Evolutionary conservation across 345 rosid genomes (phyloP).

Genomic region (Citrus cavaleriei): DNA sequence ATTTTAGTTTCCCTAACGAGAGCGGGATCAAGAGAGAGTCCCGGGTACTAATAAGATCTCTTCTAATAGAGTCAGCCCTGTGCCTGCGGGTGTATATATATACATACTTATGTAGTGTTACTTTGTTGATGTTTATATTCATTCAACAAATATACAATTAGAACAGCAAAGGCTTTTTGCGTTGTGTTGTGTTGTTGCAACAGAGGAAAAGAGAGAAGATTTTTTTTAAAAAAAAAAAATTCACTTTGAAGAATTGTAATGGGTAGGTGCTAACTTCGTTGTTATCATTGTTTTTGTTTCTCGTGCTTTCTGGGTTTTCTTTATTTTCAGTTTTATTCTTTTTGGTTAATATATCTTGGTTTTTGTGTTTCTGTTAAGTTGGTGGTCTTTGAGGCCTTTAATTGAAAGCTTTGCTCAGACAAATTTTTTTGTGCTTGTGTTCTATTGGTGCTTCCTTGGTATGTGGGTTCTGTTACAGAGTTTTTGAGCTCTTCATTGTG

Average conservation of each 20-base stretch:
- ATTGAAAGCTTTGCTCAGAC: slow-evolving; percentile 5
- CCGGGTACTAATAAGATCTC: slow-evolving; percentile 17
- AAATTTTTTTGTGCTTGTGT: not conserved
- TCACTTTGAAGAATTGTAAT: slow-evolving; percentile 26
- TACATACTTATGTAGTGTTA: slow-evolving; percentile 19
- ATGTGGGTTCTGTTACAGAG: not conserved
- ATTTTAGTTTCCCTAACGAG: slow-evolving; percentile 17
- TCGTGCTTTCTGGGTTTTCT: slow-evolving; percentile 12
- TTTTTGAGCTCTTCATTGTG: no score
- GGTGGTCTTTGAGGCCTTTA: slow-evolving; percentile 11
- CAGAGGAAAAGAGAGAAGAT: not conserved
- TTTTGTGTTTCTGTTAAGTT: slow-evolving; percentile 10
- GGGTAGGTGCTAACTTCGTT: slow-evolving; percentile 41
- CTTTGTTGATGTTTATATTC: slow-evolving; percentile 18
- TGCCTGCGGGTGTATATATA: no score
- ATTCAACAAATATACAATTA: not conserved
- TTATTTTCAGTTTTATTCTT: slow-evolving; percentile 14
- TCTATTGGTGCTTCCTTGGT: not conserved
- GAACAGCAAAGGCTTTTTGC: not conserved
- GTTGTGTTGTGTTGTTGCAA: slow-evolving; percentile 14
- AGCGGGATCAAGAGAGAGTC: slow-evolving; percentile 18
- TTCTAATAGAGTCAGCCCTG: slow-evolving; percentile 13
- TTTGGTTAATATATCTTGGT: slow-evolving; percentile 5
- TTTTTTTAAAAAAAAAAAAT: no score
- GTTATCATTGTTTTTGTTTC: slow-evolving; percentile 5